These are phyloP conservation scores for Hymenoscyphus fructigenus DNA, from an alignment of 2,329 filamentous ascomycete species.

Conservation along the genomic window DNA sequence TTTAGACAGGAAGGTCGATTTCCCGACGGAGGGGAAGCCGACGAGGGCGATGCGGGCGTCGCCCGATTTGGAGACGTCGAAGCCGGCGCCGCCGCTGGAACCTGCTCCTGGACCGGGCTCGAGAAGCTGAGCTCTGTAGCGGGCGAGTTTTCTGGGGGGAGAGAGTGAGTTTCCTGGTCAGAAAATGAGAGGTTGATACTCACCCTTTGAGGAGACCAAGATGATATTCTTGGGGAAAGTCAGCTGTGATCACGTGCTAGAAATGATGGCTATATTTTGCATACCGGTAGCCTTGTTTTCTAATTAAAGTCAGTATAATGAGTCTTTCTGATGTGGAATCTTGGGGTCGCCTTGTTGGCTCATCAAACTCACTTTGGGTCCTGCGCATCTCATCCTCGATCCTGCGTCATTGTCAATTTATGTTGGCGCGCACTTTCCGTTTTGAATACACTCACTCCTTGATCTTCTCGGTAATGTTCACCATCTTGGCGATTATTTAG, in stretches of 20 bases:
- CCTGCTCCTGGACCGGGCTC: constrained; percentile 82
- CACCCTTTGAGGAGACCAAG: constrained; percentile 96
- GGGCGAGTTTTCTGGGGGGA: constrained; percentile 78
- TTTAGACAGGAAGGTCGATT: constrained; percentile 98
- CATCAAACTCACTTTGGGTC: constrained; percentile 79
- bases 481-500: constrained; percentile 61
- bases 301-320: constrained; percentile 40
- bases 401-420: constrained; percentile 49
- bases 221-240: constrained; percentile 76
- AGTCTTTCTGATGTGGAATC: neutral
- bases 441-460: constrained; percentile 72
- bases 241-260: constrained; percentile 36
- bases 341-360: neutral
- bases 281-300: constrained; percentile 99
- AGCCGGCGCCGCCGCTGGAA: constrained; percentile 76
- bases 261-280: constrained; percentile 35
- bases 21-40: constrained; percentile 97
- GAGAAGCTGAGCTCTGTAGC: constrained; percentile 88
- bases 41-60: constrained; percentile 96
- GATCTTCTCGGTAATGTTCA: constrained; percentile 99
- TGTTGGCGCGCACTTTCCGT: constrained; percentile 16
- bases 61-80: constrained; percentile 92
- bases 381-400: constrained; percentile 99
- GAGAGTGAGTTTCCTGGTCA: constrained; percentile 6
- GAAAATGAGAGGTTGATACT: constrained; percentile 33